Conservation (phyloP, 345 rosid species). For the Passiflora organensis region DNA sequence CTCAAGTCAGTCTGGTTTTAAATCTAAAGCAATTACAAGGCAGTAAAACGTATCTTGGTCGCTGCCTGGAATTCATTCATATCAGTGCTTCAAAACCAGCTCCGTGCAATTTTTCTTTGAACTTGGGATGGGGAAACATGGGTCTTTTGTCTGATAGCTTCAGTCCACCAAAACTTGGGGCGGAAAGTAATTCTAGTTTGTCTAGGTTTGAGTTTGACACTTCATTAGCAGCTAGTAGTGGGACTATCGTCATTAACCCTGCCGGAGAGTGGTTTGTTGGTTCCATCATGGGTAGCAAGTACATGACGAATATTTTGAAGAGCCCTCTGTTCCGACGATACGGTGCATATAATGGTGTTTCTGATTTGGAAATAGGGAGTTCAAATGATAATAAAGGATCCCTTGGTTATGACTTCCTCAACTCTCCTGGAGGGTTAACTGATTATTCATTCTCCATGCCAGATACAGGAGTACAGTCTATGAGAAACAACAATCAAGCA, state of each 20-base stretch:
- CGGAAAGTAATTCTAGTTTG: slow-evolving; percentile 28
- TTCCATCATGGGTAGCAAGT: slow-evolving; percentile 66
- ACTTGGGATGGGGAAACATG: slow-evolving; percentile 32
- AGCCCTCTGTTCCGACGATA: slow-evolving; percentile 49
- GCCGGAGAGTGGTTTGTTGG: slow-evolving; percentile 49
- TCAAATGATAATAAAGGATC: slow-evolving; percentile 34
- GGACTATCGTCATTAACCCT: slow-evolving; percentile 43
- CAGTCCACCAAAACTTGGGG: slow-evolving; percentile 23
- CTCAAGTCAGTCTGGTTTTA: slow-evolving; percentile 32
- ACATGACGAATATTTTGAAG: slow-evolving; percentile 52
- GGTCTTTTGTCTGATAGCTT: slow-evolving; percentile 30
- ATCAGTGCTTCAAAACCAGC: slow-evolving; percentile 46
- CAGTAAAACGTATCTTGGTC: slow-evolving; percentile 56
- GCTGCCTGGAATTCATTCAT: slow-evolving; percentile 65
- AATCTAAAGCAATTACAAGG: slow-evolving; percentile 47
- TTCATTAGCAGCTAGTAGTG: slow-evolving; percentile 44
- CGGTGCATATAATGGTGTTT: slow-evolving; percentile 36
- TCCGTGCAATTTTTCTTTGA: slow-evolving; percentile 36
- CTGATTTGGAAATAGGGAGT: slow-evolving; percentile 20
- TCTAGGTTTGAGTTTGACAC: slow-evolving; percentile 46
- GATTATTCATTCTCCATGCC: slow-evolving; percentile 26
- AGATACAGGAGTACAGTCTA: slow-evolving; percentile 17
- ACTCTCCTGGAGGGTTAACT: slow-evolving; percentile 34
- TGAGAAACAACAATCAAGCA: slow-evolving; percentile 18
- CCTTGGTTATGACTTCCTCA: slow-evolving; percentile 26